A percentile compares a stretch with the other conserved stretches of the same genome.
Conservation (phyloP, 805 yeast species). For the Candida sakaeoensis region DNA sequence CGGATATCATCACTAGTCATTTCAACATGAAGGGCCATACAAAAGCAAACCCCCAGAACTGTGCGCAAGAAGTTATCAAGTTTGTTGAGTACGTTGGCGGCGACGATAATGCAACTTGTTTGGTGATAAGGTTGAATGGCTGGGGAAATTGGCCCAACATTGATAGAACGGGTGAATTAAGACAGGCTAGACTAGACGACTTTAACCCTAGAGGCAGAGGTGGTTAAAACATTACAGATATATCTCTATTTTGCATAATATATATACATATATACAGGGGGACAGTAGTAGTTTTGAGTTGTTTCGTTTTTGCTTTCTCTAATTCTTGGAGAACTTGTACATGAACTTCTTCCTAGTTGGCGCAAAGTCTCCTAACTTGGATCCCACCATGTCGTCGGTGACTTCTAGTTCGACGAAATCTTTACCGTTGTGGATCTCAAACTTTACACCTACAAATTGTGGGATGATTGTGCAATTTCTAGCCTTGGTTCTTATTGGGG, state of each 20-base stretch:
- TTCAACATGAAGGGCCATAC: constrained; percentile 59
- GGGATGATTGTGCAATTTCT: constrained; percentile 93
- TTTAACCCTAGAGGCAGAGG: constrained; percentile 29
- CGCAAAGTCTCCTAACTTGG: constrained; percentile 92
- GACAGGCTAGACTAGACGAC: constrained; percentile 66
- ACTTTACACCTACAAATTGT: constrained; percentile 89
- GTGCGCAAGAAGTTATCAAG: constrained; percentile 80
- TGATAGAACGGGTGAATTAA: constrained; percentile 77
- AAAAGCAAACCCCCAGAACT: constrained; percentile 76
- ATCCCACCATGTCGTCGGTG: constrained; percentile 95
- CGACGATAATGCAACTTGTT: constrained; percentile 93
- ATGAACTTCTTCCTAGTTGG: constrained; percentile 87
- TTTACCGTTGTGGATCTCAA: constrained; percentile 94
- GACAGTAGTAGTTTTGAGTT: too few species aligned
- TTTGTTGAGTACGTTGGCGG: constrained; percentile 86
- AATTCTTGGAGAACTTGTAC: constrained; percentile 75
- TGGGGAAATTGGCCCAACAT: constrained; percentile 92
- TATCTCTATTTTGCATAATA: not conserved
- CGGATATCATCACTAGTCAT: constrained; percentile 77
- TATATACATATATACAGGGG: not conserved
- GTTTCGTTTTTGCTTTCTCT: constrained; percentile 20
- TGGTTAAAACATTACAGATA: constrained; percentile 4
- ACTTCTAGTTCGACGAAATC: constrained; percentile 86
- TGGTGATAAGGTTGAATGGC: constrained; percentile 73
- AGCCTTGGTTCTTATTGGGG: constrained; percentile 94